Base-by-base conservation (phyloP, 768 basidiomycete genomes). In the Tylopilus felleus region DNA sequence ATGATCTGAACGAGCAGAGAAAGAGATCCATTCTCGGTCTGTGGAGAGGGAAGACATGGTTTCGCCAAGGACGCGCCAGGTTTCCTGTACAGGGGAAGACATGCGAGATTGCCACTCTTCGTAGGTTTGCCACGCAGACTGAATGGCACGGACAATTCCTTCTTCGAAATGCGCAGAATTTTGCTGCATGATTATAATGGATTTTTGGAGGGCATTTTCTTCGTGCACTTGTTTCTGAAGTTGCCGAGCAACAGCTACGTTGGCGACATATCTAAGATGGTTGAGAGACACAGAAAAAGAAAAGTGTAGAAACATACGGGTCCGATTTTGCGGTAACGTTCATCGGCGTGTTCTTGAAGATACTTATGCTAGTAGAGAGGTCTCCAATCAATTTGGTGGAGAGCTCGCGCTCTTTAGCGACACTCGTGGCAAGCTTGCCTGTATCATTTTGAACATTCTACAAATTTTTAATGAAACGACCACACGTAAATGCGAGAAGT, bases 131-230 rank as follows among this genome's bases (percentile, higher is more conserved):
- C 97, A 99, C 0, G 97, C 93, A 19, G 93, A 94, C 71, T 98
- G 93, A 57, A 99, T 82, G 3, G 93, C 85, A 55, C 91, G 89
- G 25, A 99, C 93, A 63, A 99, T 91, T 49, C 94, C 95, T 60
- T 93, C 90, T 71, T 98, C 97, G 62, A 99, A 99, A 68, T 95
- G 88, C 21, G 95, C 96, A 16, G 88, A 90, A 69, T 96, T 96
- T 60, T 95, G 93, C 64, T 99, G 96, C 84, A 96, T 98, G 70
- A 99, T 95, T 65, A 99, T 86, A 65, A 98, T 90, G 3, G 88
- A 91, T 70, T 98, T 99, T 73, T 99, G 96, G 14, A 99, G 84
- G 0, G 94, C 85, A 67, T 99, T 99, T 73, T 99, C 97, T 73
- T 97, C 96, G 72, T 93, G 85, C 42, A 98, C 91, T 74, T 98